Evolutionary conservation across 2,329 filamentous ascomycete species (phyloP), one percentile per base, ranked within the genome.

Genomic region (Dactylellina sp.): DNA sequence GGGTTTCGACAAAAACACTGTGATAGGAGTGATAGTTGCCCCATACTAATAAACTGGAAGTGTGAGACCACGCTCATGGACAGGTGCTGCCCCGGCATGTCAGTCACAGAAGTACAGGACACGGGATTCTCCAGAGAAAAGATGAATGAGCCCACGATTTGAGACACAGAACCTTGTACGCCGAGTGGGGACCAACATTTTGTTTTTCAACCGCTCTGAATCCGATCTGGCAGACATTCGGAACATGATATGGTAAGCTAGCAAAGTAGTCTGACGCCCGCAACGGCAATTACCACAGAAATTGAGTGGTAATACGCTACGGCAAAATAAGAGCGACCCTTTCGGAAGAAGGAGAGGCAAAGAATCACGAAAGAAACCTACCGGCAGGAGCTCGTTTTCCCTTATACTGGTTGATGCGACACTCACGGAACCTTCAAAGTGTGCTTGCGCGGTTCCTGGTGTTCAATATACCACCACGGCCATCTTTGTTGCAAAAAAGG

Each of bases 81-180:
- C 46, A 60, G 60, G 68, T 72, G 60, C 60, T 46, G 68, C 68
- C 60, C 59, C 59, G 59, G 60, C 68, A 65, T 52, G 68, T 65
- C 59, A 72, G 61, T 57, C 55, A 64, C 46, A 72, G 49, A 65
- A 64, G 68, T 72, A 72, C 55, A 46, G 60, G 49, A 72, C 68
- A 72, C 53, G 68, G 68, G 60, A 63, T 59, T 53, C 66, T 62
- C 49, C 46, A 63, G 56, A 42, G 59, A 35, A 35, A 56, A 42
- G 28, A 42, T n/a, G 20, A 53, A 49, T 32, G 39, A 40, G 22
- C 60, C 49, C 57, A 57, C 53, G 66, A 71, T 63, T 50, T 42
- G 44, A 61, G 56, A 50, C 44, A 49, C 56, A 46, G 18, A 44
- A 49, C 50, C 50, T 55, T 55, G 50, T 18, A 35, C 52, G 32